These are phyloP conservation scores for Neurospora tetrasperma DNA, from an alignment of 495 filamentous ascomycete species.

Conservation along the genomic window DNA sequence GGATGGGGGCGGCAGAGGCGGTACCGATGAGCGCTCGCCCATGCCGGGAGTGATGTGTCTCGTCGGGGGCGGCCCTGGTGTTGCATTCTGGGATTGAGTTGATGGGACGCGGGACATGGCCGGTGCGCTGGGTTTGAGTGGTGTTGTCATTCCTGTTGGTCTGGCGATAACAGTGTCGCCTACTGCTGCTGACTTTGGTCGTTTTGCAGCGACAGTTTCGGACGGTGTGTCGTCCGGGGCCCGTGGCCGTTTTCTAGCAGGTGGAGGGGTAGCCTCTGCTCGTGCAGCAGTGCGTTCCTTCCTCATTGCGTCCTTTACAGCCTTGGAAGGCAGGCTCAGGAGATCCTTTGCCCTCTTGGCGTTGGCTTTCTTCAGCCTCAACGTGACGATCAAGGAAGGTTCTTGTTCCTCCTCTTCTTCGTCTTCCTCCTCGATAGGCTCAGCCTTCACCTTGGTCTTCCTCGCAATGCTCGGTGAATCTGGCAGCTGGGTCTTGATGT, in stretches of 20 bases:
- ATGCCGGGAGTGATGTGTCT: slow-evolving; percentile 30
- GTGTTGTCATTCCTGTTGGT: slow-evolving; percentile 27
- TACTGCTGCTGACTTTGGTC: slow-evolving; percentile 18
- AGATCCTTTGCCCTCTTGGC: slow-evolving; percentile 33
- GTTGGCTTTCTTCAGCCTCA: slow-evolving; percentile 34
- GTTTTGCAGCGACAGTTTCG: slow-evolving; percentile 21
- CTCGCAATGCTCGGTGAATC: slow-evolving; percentile 30
- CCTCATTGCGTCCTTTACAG: slow-evolving; percentile 27
- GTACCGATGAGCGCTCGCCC: slow-evolving; percentile 16
- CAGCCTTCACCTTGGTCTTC: slow-evolving; percentile 23
- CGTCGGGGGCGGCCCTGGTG: slow-evolving; percentile 23
- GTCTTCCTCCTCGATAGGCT: slow-evolving; percentile 20
- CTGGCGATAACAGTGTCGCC: slow-evolving; percentile 15
- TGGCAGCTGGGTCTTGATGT: slow-evolving; percentile 18
- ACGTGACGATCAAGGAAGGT: slow-evolving; percentile 17
- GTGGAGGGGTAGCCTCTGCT: slow-evolving; percentile 27
- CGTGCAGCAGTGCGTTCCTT: slow-evolving; percentile 29
- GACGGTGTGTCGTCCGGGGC: slow-evolving; percentile 19
- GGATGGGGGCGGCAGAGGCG: slow-evolving; percentile 11
- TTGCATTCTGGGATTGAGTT: slow-evolving; percentile 33
- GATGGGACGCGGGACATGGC: slow-evolving; percentile 39
- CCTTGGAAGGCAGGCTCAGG: slow-evolving; percentile 32
- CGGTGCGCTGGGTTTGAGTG: slow-evolving; percentile 31
- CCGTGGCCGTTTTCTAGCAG: slow-evolving; percentile 35
- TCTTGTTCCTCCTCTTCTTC: slow-evolving; percentile 14